Evolutionary conservation across 176 grass and related monocot species (phyloP).

Genomic region (Hsuehochloa calcarea): DNA sequence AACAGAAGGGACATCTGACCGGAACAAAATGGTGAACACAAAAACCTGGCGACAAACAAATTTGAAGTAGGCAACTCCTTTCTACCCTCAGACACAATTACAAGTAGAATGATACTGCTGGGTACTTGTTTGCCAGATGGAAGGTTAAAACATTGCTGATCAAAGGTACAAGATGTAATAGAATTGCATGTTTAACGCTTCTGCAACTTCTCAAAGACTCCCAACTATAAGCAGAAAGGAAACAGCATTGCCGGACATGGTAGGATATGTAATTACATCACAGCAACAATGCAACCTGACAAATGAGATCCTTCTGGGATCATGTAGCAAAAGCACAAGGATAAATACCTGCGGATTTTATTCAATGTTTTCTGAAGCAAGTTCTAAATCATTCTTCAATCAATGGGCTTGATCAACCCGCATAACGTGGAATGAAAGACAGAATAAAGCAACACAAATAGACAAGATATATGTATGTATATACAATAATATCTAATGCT

Average conservation of each 20-base stretch:
- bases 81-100: too few species aligned
- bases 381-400: background rate
- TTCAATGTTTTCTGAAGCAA: background rate
- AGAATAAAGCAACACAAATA: background rate
- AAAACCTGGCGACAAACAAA: background rate
- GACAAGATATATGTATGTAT: too few species aligned
- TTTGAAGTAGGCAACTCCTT: background rate
- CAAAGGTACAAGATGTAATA: background rate
- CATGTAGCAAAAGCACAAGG: background rate
- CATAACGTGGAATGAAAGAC: background rate
- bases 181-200: background rate
- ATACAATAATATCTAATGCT: background rate
- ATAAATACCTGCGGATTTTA: background rate
- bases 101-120: background rate
- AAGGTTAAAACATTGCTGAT: background rate
- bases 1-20: background rate
- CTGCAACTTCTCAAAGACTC: background rate
- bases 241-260: background rate
- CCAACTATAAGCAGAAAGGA: background rate
- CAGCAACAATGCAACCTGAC: background rate
- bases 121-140: background rate
- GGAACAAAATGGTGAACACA: background rate
- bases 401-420: background rate
- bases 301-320: constrained; percentile 9
- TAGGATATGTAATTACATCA: background rate